A percentile compares a stretch with the other conserved stretches of the same genome.
These are phyloP conservation scores for Hawksworthiomyces lignivorus DNA, from an alignment of 2,329 filamentous ascomycete genomes.

Conservation along the genomic window DNA sequence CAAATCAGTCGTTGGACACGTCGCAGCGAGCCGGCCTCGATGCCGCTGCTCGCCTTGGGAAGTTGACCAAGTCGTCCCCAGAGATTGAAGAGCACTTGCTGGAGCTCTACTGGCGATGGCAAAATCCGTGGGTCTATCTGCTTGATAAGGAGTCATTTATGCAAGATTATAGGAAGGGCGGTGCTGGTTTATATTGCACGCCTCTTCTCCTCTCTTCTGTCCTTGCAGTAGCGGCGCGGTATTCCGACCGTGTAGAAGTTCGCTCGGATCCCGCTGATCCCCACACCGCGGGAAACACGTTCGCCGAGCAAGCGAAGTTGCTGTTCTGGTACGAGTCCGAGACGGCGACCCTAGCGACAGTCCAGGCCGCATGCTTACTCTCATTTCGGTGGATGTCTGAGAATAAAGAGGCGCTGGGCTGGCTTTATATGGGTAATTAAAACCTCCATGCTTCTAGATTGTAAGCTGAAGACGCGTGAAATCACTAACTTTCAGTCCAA, in stretches of 20 bases:
- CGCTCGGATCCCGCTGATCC: slow-evolving; percentile 13
- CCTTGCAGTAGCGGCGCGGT: slow-evolving; percentile 18
- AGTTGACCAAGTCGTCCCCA: not conserved
- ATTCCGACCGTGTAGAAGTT: slow-evolving; percentile 17
- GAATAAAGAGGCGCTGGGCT: not conserved
- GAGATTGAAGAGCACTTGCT: slow-evolving; percentile 21
- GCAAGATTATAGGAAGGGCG: slow-evolving; percentile 10
- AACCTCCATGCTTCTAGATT: too few species aligned
- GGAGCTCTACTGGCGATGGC: slow-evolving; percentile 21
- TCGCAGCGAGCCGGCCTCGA: not conserved
- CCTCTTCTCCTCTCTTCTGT: slow-evolving; percentile 18
- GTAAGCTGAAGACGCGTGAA: too few species aligned
- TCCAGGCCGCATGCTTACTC: slow-evolving; percentile 18
- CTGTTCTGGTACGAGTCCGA: slow-evolving; percentile 18
- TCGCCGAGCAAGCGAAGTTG: slow-evolving; percentile 17
- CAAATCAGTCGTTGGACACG: not conserved
- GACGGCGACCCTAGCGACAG: slow-evolving; percentile 17
- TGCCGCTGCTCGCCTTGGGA: not conserved
- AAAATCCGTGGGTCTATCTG: slow-evolving; percentile 22
- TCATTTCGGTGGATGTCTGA: slow-evolving; percentile 4
- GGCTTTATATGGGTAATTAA: not conserved
- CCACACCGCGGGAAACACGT: slow-evolving; percentile 16
- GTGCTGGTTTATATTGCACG: slow-evolving; percentile 14
- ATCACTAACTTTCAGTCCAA: too few species aligned
- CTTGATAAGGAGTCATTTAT: slow-evolving; percentile 18